Base-by-base conservation (phyloP, 495 filamentous ascomycete genomes). In the Aspergillus heteromorphus region DNA sequence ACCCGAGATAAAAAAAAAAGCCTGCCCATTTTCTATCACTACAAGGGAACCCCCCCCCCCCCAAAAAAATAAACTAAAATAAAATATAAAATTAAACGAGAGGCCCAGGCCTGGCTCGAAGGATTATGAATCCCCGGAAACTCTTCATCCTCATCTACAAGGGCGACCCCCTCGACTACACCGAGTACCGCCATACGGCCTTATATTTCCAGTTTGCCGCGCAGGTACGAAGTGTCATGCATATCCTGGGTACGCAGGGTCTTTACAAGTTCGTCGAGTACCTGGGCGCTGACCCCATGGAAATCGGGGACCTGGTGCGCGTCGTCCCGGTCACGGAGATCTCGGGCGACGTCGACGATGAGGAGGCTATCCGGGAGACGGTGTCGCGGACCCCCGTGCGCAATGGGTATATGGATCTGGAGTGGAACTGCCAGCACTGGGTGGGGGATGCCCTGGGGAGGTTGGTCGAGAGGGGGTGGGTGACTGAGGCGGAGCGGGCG, bases 241-340 rank as follows among this genome's bases (percentile, higher is more conserved):
- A 67, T 40, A 60, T 65, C 4, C 54, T 60, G 17, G 65, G 63
- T 43, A 61, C 63, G 20, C 63, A 65, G 6, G 65, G 65, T 6
- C 61, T 70, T 38, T 70, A 68, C 50, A 40, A 58, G 16, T 70
- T 59, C 53, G 34, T 55, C 4, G 65, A 70, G 4, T 62, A 69
- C 34, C 63, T 68, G 25, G 66, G 73, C 25, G 66, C 72, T 16
- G 63, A 66, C 9, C 57, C 51, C 3, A 73, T 77, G 45, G 76
- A 72, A 34, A 56, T 59, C 6, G 87, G 88, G 21, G 85, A 90
- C 54, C 79, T 87, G 34, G 75, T 77, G 4, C 49, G 31, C 4
- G 55, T 57, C 25, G 56, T 68, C 1, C 58, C 61, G 6, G 65
- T 70, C 3, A 53, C 50, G 5, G 59, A 53, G 0, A 55, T 58